Evolutionary conservation across 1,284 basidiomycete species (phyloP).

Genomic region (Malassezia globosa): DNA sequence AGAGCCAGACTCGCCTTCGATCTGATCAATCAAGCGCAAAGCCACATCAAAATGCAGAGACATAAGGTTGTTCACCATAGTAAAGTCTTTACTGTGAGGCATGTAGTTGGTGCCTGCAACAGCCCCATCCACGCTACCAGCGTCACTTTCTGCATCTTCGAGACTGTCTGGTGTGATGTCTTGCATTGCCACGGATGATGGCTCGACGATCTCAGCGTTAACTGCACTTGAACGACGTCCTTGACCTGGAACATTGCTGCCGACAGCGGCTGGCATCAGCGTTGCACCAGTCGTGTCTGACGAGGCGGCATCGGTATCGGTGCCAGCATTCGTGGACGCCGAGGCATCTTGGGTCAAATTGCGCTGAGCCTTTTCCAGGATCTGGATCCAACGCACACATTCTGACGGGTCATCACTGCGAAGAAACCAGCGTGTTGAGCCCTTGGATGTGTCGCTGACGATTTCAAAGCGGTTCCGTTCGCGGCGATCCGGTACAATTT

Average conservation of each 20-base stretch:
- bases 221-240: not conserved
- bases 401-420: conserved; percentile 59
- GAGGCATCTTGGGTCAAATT: conserved; percentile 24
- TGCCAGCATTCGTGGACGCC: not conserved
- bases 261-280: conserved; percentile 24
- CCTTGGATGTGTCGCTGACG: conserved; percentile 52
- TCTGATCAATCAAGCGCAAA: conserved; percentile 56
- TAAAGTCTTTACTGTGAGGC: conserved; percentile 61
- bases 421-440: conserved; percentile 71
- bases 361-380: conserved; percentile 37
- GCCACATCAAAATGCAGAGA: conserved; percentile 71
- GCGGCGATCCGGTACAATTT: conserved; percentile 43
- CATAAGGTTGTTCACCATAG: conserved; percentile 63
- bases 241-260: not conserved
- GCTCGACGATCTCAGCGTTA: not conserved
- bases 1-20: conserved; percentile 32
- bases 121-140: conserved; percentile 23
- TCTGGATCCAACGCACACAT: conserved; percentile 40
- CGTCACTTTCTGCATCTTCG: conserved; percentile 9
- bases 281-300: not conserved
- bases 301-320: too few species aligned
- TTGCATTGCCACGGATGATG: not conserved
- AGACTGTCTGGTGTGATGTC: not conserved
- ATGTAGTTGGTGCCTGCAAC: conserved; percentile 51
- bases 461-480: conserved; percentile 74